Evolutionary conservation across 2,329 filamentous ascomycete species (phyloP).

Genomic region (Volutella citrinella): DNA sequence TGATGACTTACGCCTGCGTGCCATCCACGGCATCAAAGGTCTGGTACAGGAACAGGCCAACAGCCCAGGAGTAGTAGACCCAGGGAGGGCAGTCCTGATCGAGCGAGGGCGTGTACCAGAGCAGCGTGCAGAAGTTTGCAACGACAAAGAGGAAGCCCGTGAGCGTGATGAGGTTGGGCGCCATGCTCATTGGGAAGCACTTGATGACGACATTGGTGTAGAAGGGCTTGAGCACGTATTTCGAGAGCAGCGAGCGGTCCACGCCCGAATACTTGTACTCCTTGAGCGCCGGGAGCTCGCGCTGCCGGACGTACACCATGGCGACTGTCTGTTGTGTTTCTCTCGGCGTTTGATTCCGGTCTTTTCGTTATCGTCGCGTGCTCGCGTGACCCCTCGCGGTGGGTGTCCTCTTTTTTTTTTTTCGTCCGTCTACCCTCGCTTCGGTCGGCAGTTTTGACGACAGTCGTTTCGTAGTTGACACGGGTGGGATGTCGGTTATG

Average conservation of each 20-base stretch:
- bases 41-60: constrained; percentile 92
- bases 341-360: constrained; percentile 1
- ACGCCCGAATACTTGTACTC: constrained; percentile 95
- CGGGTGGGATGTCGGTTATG: too few relatives aligned
- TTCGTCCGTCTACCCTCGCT: neutral
- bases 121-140: constrained; percentile 81
- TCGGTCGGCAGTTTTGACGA: too few relatives aligned
- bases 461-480: too few relatives aligned
- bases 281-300: constrained; percentile 81
- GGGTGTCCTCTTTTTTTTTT: neutral
- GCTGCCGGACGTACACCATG: constrained; percentile 96
- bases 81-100: constrained; percentile 91
- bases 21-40: constrained; percentile 98
- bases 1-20: constrained; percentile 75
- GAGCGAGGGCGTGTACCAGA: constrained; percentile 94
- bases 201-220: constrained; percentile 94
- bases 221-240: constrained; percentile 95
- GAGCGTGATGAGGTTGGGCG: constrained; percentile 82
- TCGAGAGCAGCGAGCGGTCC: constrained; percentile 85
- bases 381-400: constrained; percentile 8
- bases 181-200: constrained; percentile 94
- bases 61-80: constrained; percentile 92
- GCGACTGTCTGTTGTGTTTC: constrained; percentile 23
- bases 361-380: constrained; percentile 1
- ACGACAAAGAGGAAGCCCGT: constrained; percentile 89